A percentile compares a stretch with the other conserved stretches of the same genome.
These are phyloP conservation scores for Sporormia fimetaria DNA, from an alignment of 495 filamentous ascomycete species.

Conservation along the genomic window DNA sequence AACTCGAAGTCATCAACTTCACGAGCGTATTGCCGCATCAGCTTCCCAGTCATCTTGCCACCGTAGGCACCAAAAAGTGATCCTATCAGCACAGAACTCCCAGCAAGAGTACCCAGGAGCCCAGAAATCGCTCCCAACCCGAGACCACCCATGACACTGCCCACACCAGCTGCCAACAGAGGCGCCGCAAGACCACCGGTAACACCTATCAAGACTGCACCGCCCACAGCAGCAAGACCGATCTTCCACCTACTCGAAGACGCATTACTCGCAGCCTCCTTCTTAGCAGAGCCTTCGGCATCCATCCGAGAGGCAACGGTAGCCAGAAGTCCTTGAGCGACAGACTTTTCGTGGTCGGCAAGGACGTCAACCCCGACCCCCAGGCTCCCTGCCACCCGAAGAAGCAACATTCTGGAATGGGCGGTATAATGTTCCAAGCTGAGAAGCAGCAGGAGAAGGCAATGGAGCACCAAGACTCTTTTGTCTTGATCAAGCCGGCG, in stretches of 20 bases:
- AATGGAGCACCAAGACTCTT: conserved; percentile 40
- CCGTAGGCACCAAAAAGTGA: conserved; percentile 29
- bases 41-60: conserved; percentile 26
- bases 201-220: conserved; percentile 25
- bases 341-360: conserved; percentile 58
- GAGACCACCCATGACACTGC: conserved; percentile 25
- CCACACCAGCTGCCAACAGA: conserved; percentile 22
- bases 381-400: conserved; percentile 58
- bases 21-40: conserved; percentile 25
- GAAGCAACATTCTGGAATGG: conserved; percentile 62
- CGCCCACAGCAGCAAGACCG: conserved; percentile 23
- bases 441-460: conserved; percentile 61
- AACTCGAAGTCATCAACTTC: conserved; percentile 28
- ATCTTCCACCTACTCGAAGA: conserved; percentile 22
- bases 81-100: conserved; percentile 24
- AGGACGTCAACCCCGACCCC: conserved; percentile 52
- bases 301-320: conserved; percentile 24
- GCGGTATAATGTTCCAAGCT: conserved; percentile 72
- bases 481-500: conserved; percentile 34
- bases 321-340: conserved; percentile 25
- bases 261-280: conserved; percentile 15
- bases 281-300: conserved; percentile 25
- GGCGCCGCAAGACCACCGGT: conserved; percentile 27
- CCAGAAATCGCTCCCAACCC: conserved; percentile 19
- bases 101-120: conserved; percentile 24